phyloP scores from a whole-genome alignment of 2,329 filamentous ascomycete species.

The Curvularia hawaiiensis region DNA sequence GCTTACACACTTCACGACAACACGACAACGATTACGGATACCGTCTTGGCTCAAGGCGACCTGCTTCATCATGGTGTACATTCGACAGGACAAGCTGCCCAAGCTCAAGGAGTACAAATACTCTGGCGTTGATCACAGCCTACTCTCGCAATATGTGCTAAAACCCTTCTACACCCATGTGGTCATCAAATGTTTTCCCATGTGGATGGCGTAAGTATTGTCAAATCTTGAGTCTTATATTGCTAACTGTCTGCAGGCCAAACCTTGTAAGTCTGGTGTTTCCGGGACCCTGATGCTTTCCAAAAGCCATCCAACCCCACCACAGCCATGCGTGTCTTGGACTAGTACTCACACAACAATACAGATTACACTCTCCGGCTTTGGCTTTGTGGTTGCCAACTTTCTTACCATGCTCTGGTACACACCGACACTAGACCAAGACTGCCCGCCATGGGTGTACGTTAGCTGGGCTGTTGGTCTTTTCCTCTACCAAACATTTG shows the following conservation, averaged over 20 bases:
- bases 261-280: slow-evolving; percentile 43
- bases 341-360: slow-evolving; percentile 12
- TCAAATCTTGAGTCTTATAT: neutral
- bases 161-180: slow-evolving; percentile 98
- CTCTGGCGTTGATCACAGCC: slow-evolving; percentile 85
- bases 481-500: slow-evolving; percentile 97
- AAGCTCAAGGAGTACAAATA: slow-evolving; percentile 96
- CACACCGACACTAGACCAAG: slow-evolving; percentile 88
- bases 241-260: slow-evolving; percentile 40
- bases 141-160: slow-evolving; percentile 88
- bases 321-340: slow-evolving; percentile 6
- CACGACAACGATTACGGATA: slow-evolving; percentile 14
- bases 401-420: slow-evolving; percentile 94
- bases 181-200: slow-evolving; percentile 92
- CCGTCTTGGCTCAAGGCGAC: slow-evolving; percentile 6
- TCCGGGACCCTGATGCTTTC: neutral
- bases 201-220: slow-evolving; percentile 84
- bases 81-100: slow-evolving; percentile 86
- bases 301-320: neutral
- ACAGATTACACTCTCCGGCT: slow-evolving; percentile 85
- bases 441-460: slow-evolving; percentile 96
- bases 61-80: slow-evolving; percentile 77
- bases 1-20: slow-evolving; percentile 15
- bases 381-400: slow-evolving; percentile 87
- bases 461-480: slow-evolving; percentile 86